A percentile compares a stretch with the other conserved stretches of the same genome.
These are phyloP conservation scores for Gentiana macrophylla DNA, from an alignment of 257 asterid genomes.

Conservation along the genomic window DNA sequence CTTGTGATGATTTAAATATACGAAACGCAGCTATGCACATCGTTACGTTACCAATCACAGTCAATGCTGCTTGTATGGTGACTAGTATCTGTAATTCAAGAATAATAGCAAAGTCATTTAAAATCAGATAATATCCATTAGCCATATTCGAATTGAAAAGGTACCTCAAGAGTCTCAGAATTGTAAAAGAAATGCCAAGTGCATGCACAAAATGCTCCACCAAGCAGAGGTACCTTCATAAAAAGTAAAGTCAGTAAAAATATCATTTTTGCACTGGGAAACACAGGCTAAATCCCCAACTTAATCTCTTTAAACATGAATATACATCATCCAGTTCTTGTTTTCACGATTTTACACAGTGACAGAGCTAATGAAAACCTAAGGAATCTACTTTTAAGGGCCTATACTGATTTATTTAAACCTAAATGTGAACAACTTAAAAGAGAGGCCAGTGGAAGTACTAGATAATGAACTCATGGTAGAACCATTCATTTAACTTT, in stretches of 20 bases:
- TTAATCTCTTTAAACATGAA: no score
- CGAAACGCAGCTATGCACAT: constrained; percentile 96
- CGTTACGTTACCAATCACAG: constrained; percentile 72
- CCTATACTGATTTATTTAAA: no score
- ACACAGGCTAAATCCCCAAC: background rate
- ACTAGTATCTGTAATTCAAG: constrained; percentile 53
- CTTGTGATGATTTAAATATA: constrained; percentile 48
- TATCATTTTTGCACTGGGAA: background rate
- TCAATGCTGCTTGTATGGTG: constrained; percentile 93
- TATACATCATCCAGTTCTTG: no score
- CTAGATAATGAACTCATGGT: no score
- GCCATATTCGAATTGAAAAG: no score
- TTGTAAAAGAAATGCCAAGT: constrained; percentile 99
- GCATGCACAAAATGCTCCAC: constrained; percentile 97
- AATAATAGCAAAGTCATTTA: background rate
- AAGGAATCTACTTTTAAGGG: no score
- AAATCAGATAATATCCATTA: background rate
- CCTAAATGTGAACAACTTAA: no score
- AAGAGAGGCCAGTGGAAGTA: background rate
- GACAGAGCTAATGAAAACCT: no score
- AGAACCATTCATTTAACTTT: no score
- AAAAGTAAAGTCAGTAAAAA: background rate
- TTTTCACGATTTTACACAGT: no score
- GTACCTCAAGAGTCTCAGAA: constrained; percentile 86
- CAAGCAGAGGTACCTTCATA: constrained; percentile 84